Percentiles rank a stretch among this genome's conserved stretches.
Evolutionary conservation across 192 early-diverging fungal species (phyloP).

Genomic region (Rhizoclosmatium sp.): DNA sequence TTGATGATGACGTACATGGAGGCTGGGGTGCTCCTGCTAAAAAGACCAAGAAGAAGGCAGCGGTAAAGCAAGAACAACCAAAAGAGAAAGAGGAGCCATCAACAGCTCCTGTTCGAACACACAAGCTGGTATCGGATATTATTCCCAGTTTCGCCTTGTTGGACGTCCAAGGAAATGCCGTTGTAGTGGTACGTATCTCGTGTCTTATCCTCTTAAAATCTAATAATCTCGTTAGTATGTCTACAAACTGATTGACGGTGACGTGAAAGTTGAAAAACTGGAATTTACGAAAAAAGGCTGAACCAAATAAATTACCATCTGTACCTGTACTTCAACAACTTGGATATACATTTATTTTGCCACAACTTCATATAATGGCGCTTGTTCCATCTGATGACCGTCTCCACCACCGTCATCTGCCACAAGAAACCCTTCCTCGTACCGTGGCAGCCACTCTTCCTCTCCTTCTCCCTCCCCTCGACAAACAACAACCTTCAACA

Average conservation of each 20-base stretch:
- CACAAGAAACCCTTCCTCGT: neutral
- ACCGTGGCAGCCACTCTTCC: neutral
- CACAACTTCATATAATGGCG: too few relatives aligned
- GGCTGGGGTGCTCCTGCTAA: slow-evolving; percentile 4
- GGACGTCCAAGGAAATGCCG: slow-evolving; percentile 80
- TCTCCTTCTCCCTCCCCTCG: neutral
- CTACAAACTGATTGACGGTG: slow-evolving; percentile 89
- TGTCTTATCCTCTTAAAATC: neutral
- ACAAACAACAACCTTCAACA: neutral
- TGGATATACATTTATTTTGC: too few relatives aligned
- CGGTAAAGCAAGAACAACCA: neutral
- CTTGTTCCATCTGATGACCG: neutral
- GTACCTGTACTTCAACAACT: too few relatives aligned
- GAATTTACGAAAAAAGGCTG: slow-evolving; percentile 76
- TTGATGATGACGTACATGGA: neutral
- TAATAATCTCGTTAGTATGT: slow-evolving; percentile 66
- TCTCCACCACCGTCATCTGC: neutral
- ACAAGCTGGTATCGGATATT: slow-evolving; percentile 51
- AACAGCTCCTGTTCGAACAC: slow-evolving; percentile 4
- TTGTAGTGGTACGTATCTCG: slow-evolving; percentile 61
- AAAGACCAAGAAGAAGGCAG: neutral
- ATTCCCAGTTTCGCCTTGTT: slow-evolving; percentile 95
- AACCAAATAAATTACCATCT: neutral
- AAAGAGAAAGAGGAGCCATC: slow-evolving; percentile 3
- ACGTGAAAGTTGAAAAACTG: slow-evolving; percentile 93